Percentiles rank a stretch among this genome's conserved stretches.
Conservation (phyloP, 169 alveolate genomes). For the Plasmodium reichenowi region DNA sequence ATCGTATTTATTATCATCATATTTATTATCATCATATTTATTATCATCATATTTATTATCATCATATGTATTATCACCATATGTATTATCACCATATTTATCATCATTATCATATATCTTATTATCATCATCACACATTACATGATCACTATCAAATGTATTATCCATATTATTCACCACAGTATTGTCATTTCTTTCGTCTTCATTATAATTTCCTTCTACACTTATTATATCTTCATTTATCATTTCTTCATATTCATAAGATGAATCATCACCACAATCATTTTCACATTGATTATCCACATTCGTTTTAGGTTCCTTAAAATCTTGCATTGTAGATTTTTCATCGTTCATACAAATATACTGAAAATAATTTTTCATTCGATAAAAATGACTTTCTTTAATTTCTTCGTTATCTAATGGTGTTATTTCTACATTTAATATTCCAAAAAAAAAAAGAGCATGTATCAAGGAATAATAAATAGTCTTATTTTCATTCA, state of each 20-base stretch:
- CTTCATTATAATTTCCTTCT: background rate
- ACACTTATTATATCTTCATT: background rate
- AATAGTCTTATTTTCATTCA: constrained; percentile 30
- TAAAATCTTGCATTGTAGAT: background rate
- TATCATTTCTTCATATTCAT: background rate
- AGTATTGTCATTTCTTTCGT: background rate
- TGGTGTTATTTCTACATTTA: constrained; percentile 15
- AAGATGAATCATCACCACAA: background rate
- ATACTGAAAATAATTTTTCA: constrained; percentile 48
- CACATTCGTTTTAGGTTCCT: background rate
- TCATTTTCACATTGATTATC: background rate
- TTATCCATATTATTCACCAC: background rate
- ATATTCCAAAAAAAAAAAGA: constrained; percentile 64
- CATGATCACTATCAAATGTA: background rate
- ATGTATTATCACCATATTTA: background rate
- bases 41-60: background rate
- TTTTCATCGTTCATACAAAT: constrained; percentile 7
- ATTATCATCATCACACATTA: background rate
- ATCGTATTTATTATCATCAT: background rate
- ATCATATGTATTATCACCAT: background rate
- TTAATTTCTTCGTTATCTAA: constrained; percentile 39
- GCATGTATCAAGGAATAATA: constrained; percentile 59
- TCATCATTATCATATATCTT: background rate
- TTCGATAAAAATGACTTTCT: constrained; percentile 4
- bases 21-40: background rate